phyloP scores from a whole-genome alignment of 306 rosid genomes.

The Parietaria judaica region DNA sequence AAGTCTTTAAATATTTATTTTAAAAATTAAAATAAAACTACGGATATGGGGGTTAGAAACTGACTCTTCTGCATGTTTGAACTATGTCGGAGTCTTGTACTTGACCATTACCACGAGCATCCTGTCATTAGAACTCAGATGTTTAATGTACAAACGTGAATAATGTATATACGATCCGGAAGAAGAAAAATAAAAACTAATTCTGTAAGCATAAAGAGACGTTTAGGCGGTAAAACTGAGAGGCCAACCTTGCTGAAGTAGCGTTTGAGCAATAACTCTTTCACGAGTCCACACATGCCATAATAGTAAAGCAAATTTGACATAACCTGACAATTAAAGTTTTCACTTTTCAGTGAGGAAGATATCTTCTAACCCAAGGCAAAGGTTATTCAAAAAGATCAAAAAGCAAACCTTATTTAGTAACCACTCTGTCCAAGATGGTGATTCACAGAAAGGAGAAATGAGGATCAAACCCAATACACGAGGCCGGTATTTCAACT shows the following conservation, averaged over 20 bases:
- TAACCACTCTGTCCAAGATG: conserved; percentile 95
- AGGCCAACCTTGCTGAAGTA: conserved; percentile 84
- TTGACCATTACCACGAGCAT: conserved; percentile 60
- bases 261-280: conserved; percentile 77
- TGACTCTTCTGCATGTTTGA: conserved; percentile 86
- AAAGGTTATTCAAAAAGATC: conserved; percentile 14
- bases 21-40: not conserved
- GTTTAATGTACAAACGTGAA: conserved; percentile 16
- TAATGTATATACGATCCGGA: not conserved
- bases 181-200: not conserved
- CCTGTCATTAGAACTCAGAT: conserved; percentile 47
- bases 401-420: conserved; percentile 65
- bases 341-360: conserved; percentile 6
- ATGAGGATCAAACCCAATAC: conserved; percentile 88
- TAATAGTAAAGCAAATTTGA: conserved; percentile 76
- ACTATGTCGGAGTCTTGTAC: conserved; percentile 68
- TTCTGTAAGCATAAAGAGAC: conserved; percentile 12
- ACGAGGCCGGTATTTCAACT: conserved; percentile 78
- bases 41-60: conserved; percentile 21
- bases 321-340: conserved; percentile 52
- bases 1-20: conserved; percentile 4
- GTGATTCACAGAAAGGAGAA: conserved; percentile 82
- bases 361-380: conserved; percentile 2
- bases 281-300: conserved; percentile 91
- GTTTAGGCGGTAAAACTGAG: conserved; percentile 1